Evolutionary conservation across 352 stramenopile genomes (phyloP).

Genomic region (Phytophthora fragariaefolia): DNA sequence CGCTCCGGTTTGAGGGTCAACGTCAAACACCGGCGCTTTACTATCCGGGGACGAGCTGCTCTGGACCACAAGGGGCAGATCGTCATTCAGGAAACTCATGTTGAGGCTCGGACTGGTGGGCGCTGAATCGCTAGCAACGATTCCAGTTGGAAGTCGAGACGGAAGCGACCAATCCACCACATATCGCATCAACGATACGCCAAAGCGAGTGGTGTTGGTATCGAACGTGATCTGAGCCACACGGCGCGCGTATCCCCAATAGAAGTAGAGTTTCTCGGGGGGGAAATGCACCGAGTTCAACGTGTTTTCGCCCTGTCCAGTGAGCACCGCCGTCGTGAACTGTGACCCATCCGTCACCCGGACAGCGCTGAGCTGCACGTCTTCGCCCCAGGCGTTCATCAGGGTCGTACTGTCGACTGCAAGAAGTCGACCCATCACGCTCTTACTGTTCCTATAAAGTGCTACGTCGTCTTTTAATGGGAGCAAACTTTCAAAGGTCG

Average conservation of each 20-base stretch:
- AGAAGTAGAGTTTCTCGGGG: slow-evolving; percentile 55
- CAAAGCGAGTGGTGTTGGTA: slow-evolving; percentile 63
- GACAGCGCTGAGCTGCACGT: slow-evolving; percentile 30
- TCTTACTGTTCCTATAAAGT: slow-evolving; percentile 44
- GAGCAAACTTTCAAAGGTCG: slow-evolving; percentile 24
- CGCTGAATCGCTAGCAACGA: slow-evolving; percentile 10
- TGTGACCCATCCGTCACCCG: slow-evolving; percentile 62
- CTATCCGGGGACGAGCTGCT: slow-evolving; percentile 19
- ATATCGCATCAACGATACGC: slow-evolving; percentile 59
- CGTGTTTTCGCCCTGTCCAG: slow-evolving; percentile 25
- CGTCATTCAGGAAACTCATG: slow-evolving; percentile 51
- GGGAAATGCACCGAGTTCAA: slow-evolving; percentile 35
- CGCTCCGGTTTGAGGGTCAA: slow-evolving; percentile 54
- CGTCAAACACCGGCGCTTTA: slow-evolving; percentile 40
- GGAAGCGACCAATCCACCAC: slow-evolving; percentile 48
- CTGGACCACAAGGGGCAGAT: slow-evolving; percentile 47
- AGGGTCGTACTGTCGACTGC: slow-evolving; percentile 40
- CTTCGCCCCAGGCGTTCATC: slow-evolving; percentile 39
- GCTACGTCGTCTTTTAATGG: slow-evolving; percentile 30
- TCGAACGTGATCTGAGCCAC: slow-evolving; percentile 45
- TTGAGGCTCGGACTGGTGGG: slow-evolving; percentile 39
- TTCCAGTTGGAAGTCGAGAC: slow-evolving; percentile 41
- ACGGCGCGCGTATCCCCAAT: slow-evolving; percentile 56
- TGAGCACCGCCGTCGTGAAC: slow-evolving; percentile 56
- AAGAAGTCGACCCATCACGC: slow-evolving; percentile 49